phyloP scores from a whole-genome alignment of 768 basidiomycete genomes.

The Sporobolomyces pararoseus region DNA sequence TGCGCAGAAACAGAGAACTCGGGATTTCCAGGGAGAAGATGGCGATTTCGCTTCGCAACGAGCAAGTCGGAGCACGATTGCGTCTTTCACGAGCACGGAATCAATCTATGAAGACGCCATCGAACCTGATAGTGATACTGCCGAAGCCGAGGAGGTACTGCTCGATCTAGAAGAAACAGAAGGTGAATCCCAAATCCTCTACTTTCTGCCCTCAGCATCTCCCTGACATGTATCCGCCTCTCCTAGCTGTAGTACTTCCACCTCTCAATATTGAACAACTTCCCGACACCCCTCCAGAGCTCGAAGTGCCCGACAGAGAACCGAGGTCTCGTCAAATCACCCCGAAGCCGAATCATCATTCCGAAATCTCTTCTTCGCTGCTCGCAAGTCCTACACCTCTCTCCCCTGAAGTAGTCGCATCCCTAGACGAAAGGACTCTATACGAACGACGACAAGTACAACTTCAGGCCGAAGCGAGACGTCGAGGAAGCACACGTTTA shows the following conservation, averaged over 20 bases:
- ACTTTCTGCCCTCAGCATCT: not conserved
- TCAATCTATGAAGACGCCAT: conserved; percentile 21
- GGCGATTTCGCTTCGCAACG: not conserved
- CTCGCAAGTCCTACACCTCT: not conserved
- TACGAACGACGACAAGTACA: conserved; percentile 1
- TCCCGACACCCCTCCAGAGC: conserved; percentile 18
- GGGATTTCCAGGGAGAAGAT: not conserved
- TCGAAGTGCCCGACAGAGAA: not conserved
- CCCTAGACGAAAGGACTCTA: conserved; percentile 15
- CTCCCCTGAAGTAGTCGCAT: not conserved
- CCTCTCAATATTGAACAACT: not conserved
- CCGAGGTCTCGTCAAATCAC: not conserved
- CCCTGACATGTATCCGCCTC: not conserved
- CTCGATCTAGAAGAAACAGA: not conserved
- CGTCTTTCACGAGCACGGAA: conserved; percentile 6
- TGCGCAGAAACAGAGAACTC: not conserved
- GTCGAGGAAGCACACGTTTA: not conserved
- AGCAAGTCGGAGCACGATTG: conserved; percentile 19
- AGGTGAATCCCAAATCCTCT: not conserved
- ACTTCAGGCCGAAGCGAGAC: conserved; percentile 6
- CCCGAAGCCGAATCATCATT: not conserved
- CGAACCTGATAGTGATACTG: not conserved
- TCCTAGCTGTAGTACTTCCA: not conserved
- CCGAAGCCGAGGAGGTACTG: not conserved
- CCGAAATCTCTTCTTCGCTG: not conserved